These are phyloP conservation scores for Didymella keratinophila DNA, from an alignment of 2,329 filamentous ascomycete species.

Conservation along the genomic window DNA sequence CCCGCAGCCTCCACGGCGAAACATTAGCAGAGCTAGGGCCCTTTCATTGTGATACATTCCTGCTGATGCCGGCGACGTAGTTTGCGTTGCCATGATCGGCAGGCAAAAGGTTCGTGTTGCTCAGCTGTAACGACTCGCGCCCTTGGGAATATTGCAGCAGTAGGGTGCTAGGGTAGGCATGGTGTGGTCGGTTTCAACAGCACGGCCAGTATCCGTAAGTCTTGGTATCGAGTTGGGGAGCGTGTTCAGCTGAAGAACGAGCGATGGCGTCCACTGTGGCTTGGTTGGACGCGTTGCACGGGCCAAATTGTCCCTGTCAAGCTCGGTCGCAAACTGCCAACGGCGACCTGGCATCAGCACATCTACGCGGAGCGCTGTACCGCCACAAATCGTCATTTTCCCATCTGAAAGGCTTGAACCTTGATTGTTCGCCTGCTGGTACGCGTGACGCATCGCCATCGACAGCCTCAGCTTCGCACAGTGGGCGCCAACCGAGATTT, in stretches of 20 bases:
- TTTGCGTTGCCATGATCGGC: conserved; percentile 35
- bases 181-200: conserved; percentile 36
- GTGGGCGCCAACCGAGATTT: conserved; percentile 29
- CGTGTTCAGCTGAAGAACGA: conserved; percentile 44
- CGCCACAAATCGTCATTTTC: conserved; percentile 20
- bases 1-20: conserved; percentile 12
- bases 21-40: conserved; percentile 4
- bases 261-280: conserved; percentile 46
- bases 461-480: conserved; percentile 15
- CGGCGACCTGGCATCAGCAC: conserved; percentile 21
- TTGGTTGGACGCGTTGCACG: conserved; percentile 17
- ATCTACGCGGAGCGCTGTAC: conserved; percentile 12
- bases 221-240: conserved; percentile 31
- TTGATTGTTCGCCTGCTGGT: conserved; percentile 8
- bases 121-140: conserved; percentile 47
- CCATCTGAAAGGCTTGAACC: conserved; percentile 10
- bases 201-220: conserved; percentile 29
- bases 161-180: conserved; percentile 43
- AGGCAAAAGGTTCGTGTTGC: conserved; percentile 36
- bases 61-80: conserved; percentile 21
- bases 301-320: conserved; percentile 19
- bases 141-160: conserved; percentile 43
- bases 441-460: conserved; percentile 13
- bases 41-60: conserved; percentile 15
- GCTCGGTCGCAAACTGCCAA: conserved; percentile 25